Evolutionary conservation across 495 filamentous ascomycete species (phyloP).

Genomic region (Pyrenopolyporus hunteri): DNA sequence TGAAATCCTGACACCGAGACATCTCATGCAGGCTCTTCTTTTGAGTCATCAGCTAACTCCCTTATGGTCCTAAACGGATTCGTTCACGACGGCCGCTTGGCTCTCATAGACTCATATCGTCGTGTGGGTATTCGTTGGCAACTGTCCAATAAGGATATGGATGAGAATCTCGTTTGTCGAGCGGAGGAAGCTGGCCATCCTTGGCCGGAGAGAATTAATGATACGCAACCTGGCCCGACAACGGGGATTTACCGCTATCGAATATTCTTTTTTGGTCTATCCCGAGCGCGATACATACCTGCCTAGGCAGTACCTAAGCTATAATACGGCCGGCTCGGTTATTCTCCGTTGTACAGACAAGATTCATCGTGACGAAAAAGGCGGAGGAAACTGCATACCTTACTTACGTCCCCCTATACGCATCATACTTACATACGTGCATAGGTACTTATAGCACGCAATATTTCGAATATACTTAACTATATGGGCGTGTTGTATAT

Average conservation of each 20-base stretch:
- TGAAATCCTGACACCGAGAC: constrained; percentile 37
- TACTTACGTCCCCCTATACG: no score
- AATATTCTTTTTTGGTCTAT: neutral
- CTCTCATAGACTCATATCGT: constrained; percentile 11
- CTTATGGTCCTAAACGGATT: constrained; percentile 16
- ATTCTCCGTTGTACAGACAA: neutral
- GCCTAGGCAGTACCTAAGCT: neutral
- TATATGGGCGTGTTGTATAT: neutral
- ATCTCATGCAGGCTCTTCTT: constrained; percentile 33
- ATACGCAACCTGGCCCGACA: constrained; percentile 12
- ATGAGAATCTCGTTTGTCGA: constrained; percentile 3
- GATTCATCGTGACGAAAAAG: neutral
- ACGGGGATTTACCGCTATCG: constrained; percentile 11
- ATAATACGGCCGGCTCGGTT: neutral
- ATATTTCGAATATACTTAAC: constrained; percentile 4
- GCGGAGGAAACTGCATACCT: neutral
- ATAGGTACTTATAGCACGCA: neutral
- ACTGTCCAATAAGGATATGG: constrained; percentile 24
- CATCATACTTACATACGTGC: neutral
- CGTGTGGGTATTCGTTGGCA: constrained; percentile 19
- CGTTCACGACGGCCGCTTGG: neutral
- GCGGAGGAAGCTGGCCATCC: neutral
- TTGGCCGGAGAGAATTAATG: constrained; percentile 9
- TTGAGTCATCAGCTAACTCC: constrained; percentile 29
- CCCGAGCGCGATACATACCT: neutral